Evolutionary conservation across 352 stramenopile species (phyloP).

Genomic region (Phytophthora sp.): DNA sequence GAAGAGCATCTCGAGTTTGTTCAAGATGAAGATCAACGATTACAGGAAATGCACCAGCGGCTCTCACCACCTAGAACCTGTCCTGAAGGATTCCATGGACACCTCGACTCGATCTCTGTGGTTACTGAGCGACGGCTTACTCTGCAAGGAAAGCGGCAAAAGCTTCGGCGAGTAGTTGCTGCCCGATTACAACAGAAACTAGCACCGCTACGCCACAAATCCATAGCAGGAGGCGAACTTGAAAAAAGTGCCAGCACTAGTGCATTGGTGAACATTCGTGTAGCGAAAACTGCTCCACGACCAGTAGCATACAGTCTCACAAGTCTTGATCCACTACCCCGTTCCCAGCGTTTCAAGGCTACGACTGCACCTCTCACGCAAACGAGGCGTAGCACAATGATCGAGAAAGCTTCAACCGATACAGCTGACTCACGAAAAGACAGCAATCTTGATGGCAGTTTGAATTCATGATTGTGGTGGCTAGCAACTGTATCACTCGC

Average conservation of each 20-base stretch:
- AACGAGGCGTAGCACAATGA: not conserved
- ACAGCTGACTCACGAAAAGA: not conserved
- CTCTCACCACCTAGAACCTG: constrained; percentile 17
- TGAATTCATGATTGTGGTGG: too few species aligned
- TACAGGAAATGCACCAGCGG: constrained; percentile 24
- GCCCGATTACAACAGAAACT: constrained; percentile 32
- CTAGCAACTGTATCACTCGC: too few species aligned
- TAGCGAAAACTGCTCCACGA: constrained; percentile 36
- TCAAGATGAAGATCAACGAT: constrained; percentile 47
- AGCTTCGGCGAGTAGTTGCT: constrained; percentile 26
- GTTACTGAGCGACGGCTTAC: constrained; percentile 23
- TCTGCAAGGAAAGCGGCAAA: constrained; percentile 29
- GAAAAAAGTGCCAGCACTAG: constrained; percentile 24
- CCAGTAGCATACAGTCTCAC: constrained; percentile 60
- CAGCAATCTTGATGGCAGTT: too few species aligned
- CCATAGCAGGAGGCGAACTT: constrained; percentile 7
- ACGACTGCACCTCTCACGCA: not conserved
- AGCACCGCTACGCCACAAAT: constrained; percentile 35
- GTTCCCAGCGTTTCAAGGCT: constrained; percentile 21
- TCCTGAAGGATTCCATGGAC: not conserved
- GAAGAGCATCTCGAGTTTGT: constrained; percentile 51
- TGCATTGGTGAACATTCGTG: constrained; percentile 21
- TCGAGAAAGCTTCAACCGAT: constrained; percentile 1
- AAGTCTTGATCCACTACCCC: constrained; percentile 37
- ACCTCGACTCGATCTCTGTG: constrained; percentile 5